phyloP scores from a whole-genome alignment of 1,139 yeast species.

The Suhomyces anneliseae region DNA sequence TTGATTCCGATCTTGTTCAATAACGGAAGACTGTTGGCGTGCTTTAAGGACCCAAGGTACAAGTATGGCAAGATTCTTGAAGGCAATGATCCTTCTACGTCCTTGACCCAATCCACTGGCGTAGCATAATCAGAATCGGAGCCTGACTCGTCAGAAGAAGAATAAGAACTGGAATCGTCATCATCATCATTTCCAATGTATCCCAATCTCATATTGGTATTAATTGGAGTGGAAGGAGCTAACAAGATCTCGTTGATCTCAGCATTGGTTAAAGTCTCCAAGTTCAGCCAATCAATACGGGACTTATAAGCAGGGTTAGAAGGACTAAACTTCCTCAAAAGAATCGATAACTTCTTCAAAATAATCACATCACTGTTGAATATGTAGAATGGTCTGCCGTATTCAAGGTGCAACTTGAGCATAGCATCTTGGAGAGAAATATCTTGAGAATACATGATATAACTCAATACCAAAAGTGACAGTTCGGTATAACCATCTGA shows the following conservation, averaged over 20 bases:
- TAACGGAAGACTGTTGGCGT: constrained; percentile 73
- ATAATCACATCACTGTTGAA: constrained; percentile 74
- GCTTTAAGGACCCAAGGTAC: constrained; percentile 81
- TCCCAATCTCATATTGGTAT: constrained; percentile 22
- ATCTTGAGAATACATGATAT: constrained; percentile 65
- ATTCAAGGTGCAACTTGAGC: constrained; percentile 57
- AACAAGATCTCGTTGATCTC: constrained; percentile 40
- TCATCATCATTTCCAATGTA: constrained; percentile 26
- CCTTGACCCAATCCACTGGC: constrained; percentile 37
- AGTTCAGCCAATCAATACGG: constrained; percentile 22
- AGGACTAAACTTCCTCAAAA: constrained; percentile 61
- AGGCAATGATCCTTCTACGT: constrained; percentile 64
- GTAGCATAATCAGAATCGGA: constrained; percentile 9
- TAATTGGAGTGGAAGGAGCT: constrained; percentile 12
- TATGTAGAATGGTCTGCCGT: constrained; percentile 79
- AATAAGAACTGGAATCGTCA: constrained; percentile 15
- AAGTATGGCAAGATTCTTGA: constrained; percentile 77
- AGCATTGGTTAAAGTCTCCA: constrained; percentile 29
- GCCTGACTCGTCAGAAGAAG: constrained; percentile 14
- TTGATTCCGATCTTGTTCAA: constrained; percentile 66
- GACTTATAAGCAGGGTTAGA: constrained; percentile 14
- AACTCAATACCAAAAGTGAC: constrained; percentile 69
- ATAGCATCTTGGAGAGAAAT: constrained; percentile 50
- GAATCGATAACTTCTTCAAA: constrained; percentile 60
- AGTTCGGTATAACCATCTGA: constrained; percentile 94